A percentile compares a stretch with the other conserved stretches of the same genome.
Conservation (phyloP, 352 stramenopile genomes). For the Phytophthora pini region DNA sequence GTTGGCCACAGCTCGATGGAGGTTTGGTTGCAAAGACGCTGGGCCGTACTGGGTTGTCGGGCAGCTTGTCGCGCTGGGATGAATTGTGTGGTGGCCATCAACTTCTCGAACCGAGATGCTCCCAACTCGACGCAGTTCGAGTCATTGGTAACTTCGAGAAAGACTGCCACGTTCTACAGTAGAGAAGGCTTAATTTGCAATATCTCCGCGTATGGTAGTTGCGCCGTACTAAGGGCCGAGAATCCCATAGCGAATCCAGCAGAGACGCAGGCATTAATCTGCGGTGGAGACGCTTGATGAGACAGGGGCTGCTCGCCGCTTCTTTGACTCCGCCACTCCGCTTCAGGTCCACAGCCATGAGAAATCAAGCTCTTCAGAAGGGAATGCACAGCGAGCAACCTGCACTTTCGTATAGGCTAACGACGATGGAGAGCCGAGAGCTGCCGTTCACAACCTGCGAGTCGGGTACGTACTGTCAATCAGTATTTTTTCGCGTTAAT, state of each 20-base stretch:
- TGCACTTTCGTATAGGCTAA: slow-evolving; percentile 10
- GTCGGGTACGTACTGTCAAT: slow-evolving; percentile 18
- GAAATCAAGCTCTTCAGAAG: slow-evolving; percentile 15
- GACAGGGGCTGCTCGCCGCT: slow-evolving; percentile 12
- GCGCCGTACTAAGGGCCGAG: slow-evolving; percentile 14
- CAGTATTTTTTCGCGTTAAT: slow-evolving; percentile 26
- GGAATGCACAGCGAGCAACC: not conserved
- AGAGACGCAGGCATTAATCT: slow-evolving; percentile 24
- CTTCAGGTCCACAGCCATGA: slow-evolving; percentile 5
- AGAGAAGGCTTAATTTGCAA: slow-evolving; percentile 9
- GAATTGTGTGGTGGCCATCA: slow-evolving; percentile 1
- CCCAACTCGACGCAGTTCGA: not conserved
- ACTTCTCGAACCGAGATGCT: not conserved
- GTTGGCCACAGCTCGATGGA: not conserved
- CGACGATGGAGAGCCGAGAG: slow-evolving; percentile 2
- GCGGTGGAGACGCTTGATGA: slow-evolving; percentile 12
- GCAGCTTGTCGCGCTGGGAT: not conserved
- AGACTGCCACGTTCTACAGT: not conserved
- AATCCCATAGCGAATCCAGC: slow-evolving; percentile 17
- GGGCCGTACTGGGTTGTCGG: not conserved
- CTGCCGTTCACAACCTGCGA: not conserved
- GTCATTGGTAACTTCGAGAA: not conserved
- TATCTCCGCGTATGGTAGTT: not conserved
- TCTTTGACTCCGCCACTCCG: slow-evolving; percentile 18
- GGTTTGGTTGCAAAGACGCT: slow-evolving; percentile 10